A percentile compares a stretch with the other conserved stretches of the same genome.
phyloP scores from a whole-genome alignment of 441 rosid species.

The Viola pubescens region DNA sequence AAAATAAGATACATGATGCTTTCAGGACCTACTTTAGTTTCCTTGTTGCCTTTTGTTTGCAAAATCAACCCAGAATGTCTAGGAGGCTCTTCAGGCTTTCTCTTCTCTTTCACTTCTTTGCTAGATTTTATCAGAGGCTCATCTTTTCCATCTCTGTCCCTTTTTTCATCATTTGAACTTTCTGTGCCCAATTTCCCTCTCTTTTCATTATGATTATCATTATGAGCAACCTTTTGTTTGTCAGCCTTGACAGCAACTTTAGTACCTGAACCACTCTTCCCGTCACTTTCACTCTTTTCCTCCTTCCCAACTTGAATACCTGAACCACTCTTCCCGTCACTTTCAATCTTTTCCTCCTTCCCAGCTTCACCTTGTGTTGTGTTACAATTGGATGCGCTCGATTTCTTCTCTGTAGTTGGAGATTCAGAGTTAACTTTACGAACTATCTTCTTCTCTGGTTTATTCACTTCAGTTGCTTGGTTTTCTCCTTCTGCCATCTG shows the following conservation, averaged over 20 bases:
- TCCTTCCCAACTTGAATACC: slow-evolving; percentile 33
- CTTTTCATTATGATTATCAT: slow-evolving; percentile 31
- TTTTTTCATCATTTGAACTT: slow-evolving; percentile 48
- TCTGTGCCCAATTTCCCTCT: slow-evolving; percentile 35
- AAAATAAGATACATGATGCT: not conserved
- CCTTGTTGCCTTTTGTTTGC: slow-evolving; percentile 53
- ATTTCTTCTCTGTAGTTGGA: slow-evolving; percentile 37
- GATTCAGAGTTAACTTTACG: slow-evolving; percentile 24
- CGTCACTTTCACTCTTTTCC: slow-evolving; percentile 33
- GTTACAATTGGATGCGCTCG: slow-evolving; percentile 26
- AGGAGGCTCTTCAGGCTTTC: slow-evolving; percentile 68
- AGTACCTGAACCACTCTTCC: slow-evolving; percentile 19
- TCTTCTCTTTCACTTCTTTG: slow-evolving; percentile 59
- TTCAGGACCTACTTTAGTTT: slow-evolving; percentile 51
- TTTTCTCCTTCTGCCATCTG: slow-evolving; percentile 28
- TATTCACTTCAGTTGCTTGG: slow-evolving; percentile 16
- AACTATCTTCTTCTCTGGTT: slow-evolving; percentile 21
- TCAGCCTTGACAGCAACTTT: slow-evolving; percentile 30
- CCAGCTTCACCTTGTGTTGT: slow-evolving; percentile 15
- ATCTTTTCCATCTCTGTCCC: slow-evolving; percentile 40
- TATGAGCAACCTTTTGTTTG: slow-evolving; percentile 33
- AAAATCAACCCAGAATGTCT: slow-evolving; percentile 81
- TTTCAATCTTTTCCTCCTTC: slow-evolving; percentile 39
- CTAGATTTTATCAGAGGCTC: slow-evolving; percentile 36
- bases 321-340: slow-evolving; percentile 21